phyloP scores from a whole-genome alignment of 2,329 filamentous ascomycete species.

The Exophiala phaeomuriformis region DNA sequence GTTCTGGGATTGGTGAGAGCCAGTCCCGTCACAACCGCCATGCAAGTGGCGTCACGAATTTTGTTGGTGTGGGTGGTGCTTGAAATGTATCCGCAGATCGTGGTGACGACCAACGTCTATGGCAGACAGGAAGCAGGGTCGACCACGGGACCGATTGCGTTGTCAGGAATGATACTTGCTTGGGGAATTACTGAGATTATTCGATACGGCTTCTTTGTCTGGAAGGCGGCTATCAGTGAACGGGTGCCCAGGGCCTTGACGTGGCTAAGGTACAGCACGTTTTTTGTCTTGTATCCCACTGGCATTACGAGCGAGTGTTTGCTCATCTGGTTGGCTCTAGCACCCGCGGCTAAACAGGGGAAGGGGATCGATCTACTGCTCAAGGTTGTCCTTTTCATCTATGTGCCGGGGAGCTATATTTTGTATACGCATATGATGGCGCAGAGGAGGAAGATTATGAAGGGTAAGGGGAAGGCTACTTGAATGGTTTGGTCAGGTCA shows the following conservation, averaged over 20 bases:
- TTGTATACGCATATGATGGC: conserved; percentile 92
- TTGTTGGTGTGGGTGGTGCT: conserved; percentile 84
- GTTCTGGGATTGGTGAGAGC: conserved; percentile 74
- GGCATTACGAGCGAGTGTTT: conserved; percentile 83
- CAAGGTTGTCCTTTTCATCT: conserved; percentile 61
- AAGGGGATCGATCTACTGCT: conserved; percentile 53
- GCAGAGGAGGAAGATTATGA: conserved; percentile 74
- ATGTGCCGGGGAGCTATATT: conserved; percentile 76
- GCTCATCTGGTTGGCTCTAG: conserved; percentile 65
- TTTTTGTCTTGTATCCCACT: conserved; percentile 85
- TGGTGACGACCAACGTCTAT: conserved; percentile 49
- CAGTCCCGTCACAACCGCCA: conserved; percentile 72
- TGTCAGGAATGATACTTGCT: conserved; percentile 56
- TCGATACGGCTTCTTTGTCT: conserved; percentile 84
- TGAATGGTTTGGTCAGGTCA: conserved; percentile 1
- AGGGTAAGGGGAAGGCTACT: conserved; percentile 47
- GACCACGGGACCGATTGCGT: conserved; percentile 29
- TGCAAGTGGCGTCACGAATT: conserved; percentile 83
- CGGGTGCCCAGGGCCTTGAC: conserved; percentile 58
- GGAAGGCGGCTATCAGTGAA: conserved; percentile 52
- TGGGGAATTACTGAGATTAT: conserved; percentile 91
- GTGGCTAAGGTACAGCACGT: conserved; percentile 80
- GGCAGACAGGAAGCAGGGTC: conserved; percentile 16
- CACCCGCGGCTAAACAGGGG: conserved; percentile 48
- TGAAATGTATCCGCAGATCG: conserved; percentile 62